These are phyloP conservation scores for Globisporangium apiculatum DNA, from an alignment of 352 stramenopile genomes.

Conservation along the genomic window DNA sequence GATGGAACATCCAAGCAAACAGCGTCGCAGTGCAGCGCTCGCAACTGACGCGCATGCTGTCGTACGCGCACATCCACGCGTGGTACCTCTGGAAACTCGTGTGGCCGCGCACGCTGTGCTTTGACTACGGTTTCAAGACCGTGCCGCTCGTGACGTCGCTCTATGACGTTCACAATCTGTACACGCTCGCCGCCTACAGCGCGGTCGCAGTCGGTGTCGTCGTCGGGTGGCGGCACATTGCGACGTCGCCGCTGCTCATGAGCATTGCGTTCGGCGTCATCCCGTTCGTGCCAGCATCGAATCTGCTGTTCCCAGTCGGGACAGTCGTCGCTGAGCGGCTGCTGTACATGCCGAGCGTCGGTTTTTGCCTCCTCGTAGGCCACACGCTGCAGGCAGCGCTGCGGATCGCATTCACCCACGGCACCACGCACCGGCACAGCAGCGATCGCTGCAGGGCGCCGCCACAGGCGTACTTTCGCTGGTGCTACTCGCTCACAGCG, in stretches of 20 bases:
- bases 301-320: slow-evolving; percentile 88
- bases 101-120: slow-evolving; percentile 81
- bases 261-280: slow-evolving; percentile 70
- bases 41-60: slow-evolving; percentile 37
- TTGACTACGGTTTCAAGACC: slow-evolving; percentile 89
- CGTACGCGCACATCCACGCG: slow-evolving; percentile 81
- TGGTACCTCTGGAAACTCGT: slow-evolving; percentile 88
- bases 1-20: slow-evolving; percentile 87
- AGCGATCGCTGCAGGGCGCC: background rate
- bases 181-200: slow-evolving; percentile 55
- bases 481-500: slow-evolving; percentile 10
- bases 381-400: slow-evolving; percentile 27
- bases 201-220: slow-evolving; percentile 25
- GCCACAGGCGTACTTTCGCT: background rate
- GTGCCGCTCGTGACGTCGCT: slow-evolving; percentile 59
- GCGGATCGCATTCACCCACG: slow-evolving; percentile 16
- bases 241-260: slow-evolving; percentile 31
- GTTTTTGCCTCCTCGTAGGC: slow-evolving; percentile 63
- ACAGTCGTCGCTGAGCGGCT: slow-evolving; percentile 88
- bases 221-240: slow-evolving; percentile 15
- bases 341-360: slow-evolving; percentile 88
- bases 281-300: slow-evolving; percentile 88
- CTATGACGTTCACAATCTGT: slow-evolving; percentile 49
- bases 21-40: slow-evolving; percentile 52
- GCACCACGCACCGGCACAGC: background rate